These are phyloP conservation scores for Solanum virginianum DNA, from an alignment of 257 asterid genomes.

Conservation along the genomic window DNA sequence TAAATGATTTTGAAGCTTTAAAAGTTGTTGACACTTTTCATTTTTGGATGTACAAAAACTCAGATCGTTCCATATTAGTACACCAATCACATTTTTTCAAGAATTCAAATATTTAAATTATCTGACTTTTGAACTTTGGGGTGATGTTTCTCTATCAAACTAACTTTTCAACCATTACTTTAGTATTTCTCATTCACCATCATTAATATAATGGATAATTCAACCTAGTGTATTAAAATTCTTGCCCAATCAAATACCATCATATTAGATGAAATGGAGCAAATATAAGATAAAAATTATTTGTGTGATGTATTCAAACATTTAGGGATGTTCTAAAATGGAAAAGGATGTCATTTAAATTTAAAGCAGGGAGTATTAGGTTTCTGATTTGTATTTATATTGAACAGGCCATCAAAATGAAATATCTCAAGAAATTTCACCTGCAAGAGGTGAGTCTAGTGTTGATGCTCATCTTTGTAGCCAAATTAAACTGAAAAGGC, in stretches of 20 bases:
- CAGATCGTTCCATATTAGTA: not conserved
- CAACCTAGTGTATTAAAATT: not conserved
- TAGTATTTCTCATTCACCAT: not conserved
- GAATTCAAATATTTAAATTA: not conserved
- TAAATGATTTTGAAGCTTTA: not conserved
- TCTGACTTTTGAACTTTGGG: not conserved
- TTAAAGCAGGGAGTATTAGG: not conserved
- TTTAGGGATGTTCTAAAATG: not conserved
- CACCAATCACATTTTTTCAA: not conserved
- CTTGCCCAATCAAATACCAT: not conserved
- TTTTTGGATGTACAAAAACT: not conserved
- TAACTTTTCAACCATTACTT: not conserved
- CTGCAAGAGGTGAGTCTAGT: conserved; percentile 8
- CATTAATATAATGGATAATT: not conserved
- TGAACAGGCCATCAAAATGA: not conserved
- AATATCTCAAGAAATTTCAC: conserved; percentile 12
- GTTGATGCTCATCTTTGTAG: not conserved
- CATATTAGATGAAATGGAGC: not conserved
- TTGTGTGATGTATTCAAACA: not conserved
- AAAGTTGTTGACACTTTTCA: not conserved
- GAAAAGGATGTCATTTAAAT: not conserved
- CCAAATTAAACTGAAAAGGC: conserved; percentile 24
- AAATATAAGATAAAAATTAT: not conserved
- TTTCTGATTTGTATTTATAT: not conserved
- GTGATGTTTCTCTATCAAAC: not conserved